A percentile compares a stretch with the other conserved stretches of the same genome.
These are phyloP conservation scores for Edaphochlamys debaryana DNA, from an alignment of 139 green algal genomes.

Conservation along the genomic window DNA sequence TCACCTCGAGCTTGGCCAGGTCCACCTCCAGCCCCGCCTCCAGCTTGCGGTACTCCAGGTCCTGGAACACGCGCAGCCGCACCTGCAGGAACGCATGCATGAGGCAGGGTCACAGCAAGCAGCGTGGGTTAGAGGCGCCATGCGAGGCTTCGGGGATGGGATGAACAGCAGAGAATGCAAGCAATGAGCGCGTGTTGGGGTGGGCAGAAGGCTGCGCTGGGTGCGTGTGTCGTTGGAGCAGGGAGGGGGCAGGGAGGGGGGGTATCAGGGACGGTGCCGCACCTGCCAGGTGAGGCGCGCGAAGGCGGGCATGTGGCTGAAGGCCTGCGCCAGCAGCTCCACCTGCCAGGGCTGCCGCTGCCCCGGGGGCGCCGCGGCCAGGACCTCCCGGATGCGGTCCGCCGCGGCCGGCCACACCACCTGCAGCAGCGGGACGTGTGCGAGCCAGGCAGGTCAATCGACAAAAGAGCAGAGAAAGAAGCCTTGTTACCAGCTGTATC, in stretches of 20 bases:
- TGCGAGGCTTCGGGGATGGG: no score
- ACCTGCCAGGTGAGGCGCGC: conserved; percentile 42
- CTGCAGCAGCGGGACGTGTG: no score
- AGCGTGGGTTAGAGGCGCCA: no score
- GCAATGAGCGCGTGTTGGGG: no score
- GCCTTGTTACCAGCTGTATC: no score
- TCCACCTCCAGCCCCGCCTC: neutral
- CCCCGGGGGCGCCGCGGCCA: neutral
- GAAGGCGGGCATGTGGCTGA: conserved; percentile 40
- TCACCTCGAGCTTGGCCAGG: conserved; percentile 9
- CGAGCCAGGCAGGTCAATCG: no score
- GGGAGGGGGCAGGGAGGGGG: no score
- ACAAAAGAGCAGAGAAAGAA: no score
- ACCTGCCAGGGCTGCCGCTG: conserved; percentile 49
- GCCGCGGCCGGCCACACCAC: conserved; percentile 21
- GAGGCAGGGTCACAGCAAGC: no score
- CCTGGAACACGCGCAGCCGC: conserved; percentile 40
- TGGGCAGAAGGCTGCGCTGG: no score
- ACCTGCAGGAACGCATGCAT: neutral
- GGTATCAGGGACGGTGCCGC: neutral
- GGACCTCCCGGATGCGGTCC: conserved; percentile 15
- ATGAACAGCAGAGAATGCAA: no score
- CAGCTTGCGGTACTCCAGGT: conserved; percentile 32
- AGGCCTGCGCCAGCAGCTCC: conserved; percentile 38
- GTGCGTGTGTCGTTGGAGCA: no score